Evolutionary conservation across 2,329 filamentous ascomycete species (phyloP).

Genomic region (Chaetomiaceae sp.): DNA sequence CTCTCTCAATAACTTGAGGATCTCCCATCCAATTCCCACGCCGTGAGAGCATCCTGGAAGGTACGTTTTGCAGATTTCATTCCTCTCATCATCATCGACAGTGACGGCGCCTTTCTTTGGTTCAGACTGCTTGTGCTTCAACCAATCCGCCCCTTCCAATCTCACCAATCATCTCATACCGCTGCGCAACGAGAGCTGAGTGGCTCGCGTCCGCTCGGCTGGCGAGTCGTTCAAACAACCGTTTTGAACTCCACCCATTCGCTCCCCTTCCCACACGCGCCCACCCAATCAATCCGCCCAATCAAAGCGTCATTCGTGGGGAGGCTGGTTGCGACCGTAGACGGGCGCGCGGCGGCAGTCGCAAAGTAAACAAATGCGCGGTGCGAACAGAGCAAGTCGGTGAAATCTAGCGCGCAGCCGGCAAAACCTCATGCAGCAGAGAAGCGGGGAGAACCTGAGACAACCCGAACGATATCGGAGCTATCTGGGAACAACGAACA

Average conservation of each 20-base stretch:
- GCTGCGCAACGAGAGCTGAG: conserved; percentile 29
- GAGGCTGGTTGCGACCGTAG: conserved; percentile 22
- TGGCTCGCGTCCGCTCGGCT: conserved; percentile 23
- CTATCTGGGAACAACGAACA: background rate
- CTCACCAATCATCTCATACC: conserved; percentile 33
- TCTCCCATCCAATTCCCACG: conserved; percentile 10
- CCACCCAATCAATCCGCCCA: conserved; percentile 32
- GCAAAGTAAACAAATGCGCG: conserved; percentile 29
- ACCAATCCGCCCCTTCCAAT: conserved; percentile 21
- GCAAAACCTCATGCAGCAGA: conserved; percentile 6
- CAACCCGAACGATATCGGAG: conserved; percentile 7
- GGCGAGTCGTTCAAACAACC: conserved; percentile 27
- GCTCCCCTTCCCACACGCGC: conserved; percentile 27
- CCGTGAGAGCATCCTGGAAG: conserved; percentile 14
- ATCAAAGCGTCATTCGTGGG: conserved; percentile 24
- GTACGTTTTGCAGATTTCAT: conserved; percentile 18
- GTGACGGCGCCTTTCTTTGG: conserved; percentile 1
- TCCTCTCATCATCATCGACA: background rate
- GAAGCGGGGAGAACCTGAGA: conserved; percentile 1
- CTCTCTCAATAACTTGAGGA: conserved; percentile 6
- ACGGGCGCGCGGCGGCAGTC: conserved; percentile 7
- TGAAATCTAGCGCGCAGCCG: conserved; percentile 1
- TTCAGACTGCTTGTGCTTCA: conserved; percentile 11
- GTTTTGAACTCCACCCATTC: conserved; percentile 32
- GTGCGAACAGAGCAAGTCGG: conserved; percentile 8